Base-by-base conservation (phyloP, 108 stramenopile species). In the Nitzschia putrida region DNA sequence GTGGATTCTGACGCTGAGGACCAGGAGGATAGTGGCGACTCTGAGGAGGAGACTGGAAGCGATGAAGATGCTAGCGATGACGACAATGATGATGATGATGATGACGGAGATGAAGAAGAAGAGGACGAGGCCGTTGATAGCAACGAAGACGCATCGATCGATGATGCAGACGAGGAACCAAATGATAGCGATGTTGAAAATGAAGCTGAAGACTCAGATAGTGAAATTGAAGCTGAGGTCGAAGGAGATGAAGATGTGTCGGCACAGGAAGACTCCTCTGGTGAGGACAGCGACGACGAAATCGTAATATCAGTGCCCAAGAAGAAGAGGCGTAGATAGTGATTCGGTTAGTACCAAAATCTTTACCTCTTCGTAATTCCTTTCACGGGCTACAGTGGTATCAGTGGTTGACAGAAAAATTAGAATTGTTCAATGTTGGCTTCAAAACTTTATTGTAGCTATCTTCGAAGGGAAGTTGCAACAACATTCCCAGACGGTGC, bases 1-100 rank as follows among this genome's bases (percentile, higher is more conserved):
- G 81, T 82, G 12, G 80, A 82, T 50, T 87, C 86, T n/a, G 88
- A 85, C 39, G 72, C 76, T 18, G 83, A 84, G 13, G 71, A 79
- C 12, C 57, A 74, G 41, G 68, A 80, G 47, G 78, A 68, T 57
- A 29, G 51, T 24, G 54, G 1, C 8, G 9, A 57, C 7, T 55
- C 70, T 21, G 85, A 87, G 24, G 44, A 68, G 29, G 72, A 71
- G 40, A 59, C 71, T 57, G 75, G 34, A 1, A 68, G 74, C 39
- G 49, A 57, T 47, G 80, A 74, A 45, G 24, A 23, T 60, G 45
- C 55, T 5, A 34, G 53, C 24, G 67, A 29, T 26, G 47, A 43
- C 18, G 57, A 69, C 22, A 18, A 52, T 40, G 68, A 73, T 14
- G 51, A 57, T 0, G 68, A 65, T 66, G 69, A 68, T 59, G 68